These are phyloP conservation scores for Hippophae rhamnoides DNA, from an alignment of 306 rosid species.

Conservation along the genomic window DNA sequence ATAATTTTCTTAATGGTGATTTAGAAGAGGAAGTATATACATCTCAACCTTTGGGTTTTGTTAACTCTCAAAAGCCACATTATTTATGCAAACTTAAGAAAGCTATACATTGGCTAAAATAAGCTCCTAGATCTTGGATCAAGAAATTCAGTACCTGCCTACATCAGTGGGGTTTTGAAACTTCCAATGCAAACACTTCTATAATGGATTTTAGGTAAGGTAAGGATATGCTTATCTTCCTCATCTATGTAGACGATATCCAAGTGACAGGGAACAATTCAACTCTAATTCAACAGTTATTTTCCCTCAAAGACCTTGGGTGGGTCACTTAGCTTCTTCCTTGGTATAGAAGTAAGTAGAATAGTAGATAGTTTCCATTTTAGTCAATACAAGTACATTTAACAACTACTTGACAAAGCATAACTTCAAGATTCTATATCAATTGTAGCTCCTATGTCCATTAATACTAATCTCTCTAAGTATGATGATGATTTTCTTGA, in stretches of 20 bases:
- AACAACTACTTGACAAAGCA: not conserved
- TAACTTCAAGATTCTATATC: not conserved
- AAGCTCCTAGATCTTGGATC: not conserved
- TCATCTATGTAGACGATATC: not conserved
- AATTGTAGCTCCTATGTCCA: not conserved
- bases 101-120: not conserved
- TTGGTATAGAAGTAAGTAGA: not conserved
- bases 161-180: not conserved
- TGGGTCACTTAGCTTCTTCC: not conserved
- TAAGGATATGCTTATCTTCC: no score
- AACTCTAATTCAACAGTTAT: not conserved
- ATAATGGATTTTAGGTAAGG: no score
- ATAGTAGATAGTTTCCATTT: no score
- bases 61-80: not conserved
- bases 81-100: not conserved
- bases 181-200: not conserved
- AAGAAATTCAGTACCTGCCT: no score
- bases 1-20: not conserved
- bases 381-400: not conserved
- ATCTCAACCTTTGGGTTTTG: not conserved
- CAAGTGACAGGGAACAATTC: not conserved
- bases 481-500: not conserved
- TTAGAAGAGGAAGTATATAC: no score
- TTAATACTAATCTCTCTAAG: no score
- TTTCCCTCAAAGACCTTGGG: not conserved